A percentile compares a stretch with the other conserved stretches of the same genome.
Evolutionary conservation across 2,329 filamentous ascomycete genomes (phyloP).

Genomic region (Cercospora brassicicola): DNA sequence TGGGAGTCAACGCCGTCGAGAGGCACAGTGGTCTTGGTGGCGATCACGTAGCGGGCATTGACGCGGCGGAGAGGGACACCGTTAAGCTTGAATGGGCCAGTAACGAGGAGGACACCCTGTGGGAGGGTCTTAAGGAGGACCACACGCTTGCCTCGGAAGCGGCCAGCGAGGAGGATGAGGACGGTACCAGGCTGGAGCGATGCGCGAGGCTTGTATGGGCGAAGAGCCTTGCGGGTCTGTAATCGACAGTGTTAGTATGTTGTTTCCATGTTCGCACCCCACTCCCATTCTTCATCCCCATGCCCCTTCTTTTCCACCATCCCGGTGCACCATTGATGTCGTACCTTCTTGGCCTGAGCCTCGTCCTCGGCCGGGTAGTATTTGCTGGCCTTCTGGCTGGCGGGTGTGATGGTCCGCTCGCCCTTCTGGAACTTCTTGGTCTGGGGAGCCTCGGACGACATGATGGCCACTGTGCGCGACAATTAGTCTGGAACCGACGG

Average conservation of each 20-base stretch:
- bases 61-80: constrained; percentile 93
- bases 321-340: constrained; percentile 38
- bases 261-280: constrained; percentile 8
- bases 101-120: constrained; percentile 97
- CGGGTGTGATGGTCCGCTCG: constrained; percentile 84
- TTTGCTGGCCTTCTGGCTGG: constrained; percentile 92
- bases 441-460: constrained; percentile 43
- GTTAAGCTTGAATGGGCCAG: constrained; percentile 99
- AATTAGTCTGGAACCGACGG: background rate
- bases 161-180: constrained; percentile 98
- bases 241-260: constrained; percentile 20
- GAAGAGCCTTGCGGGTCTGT: constrained; percentile 92
- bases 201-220: constrained; percentile 80
- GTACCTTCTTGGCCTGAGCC: constrained; percentile 87
- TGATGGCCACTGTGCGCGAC: constrained; percentile 28
- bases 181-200: constrained; percentile 92
- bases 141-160: constrained; percentile 99
- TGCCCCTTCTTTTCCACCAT: background rate
- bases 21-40: constrained; percentile 82
- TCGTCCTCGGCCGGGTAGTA: constrained; percentile 98
- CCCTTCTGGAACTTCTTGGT: constrained; percentile 98
- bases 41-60: constrained; percentile 91
- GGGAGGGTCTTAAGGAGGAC: constrained; percentile 96
- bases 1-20: constrained; percentile 75
- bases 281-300: background rate